These are phyloP conservation scores for Phytophthora sp. DNA, from an alignment of 352 stramenopile genomes.

Conservation along the genomic window DNA sequence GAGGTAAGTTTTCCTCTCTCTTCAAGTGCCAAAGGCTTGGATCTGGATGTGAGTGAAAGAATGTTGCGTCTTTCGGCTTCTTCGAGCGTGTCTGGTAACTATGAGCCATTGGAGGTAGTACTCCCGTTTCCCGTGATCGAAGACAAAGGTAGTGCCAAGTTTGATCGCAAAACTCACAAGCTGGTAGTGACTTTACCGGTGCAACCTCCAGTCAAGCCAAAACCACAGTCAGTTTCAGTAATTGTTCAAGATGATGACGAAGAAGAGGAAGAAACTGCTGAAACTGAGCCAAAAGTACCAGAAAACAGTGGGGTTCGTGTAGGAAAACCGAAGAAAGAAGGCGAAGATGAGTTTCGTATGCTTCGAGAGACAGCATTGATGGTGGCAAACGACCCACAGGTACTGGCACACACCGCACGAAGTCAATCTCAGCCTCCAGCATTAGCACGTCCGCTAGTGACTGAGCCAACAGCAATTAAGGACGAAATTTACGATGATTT, in stretches of 20 bases:
- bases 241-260: constrained; percentile 50
- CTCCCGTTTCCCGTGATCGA: constrained; percentile 85
- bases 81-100: constrained; percentile 30
- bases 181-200: constrained; percentile 86
- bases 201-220: constrained; percentile 48
- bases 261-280: constrained; percentile 33
- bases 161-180: constrained; percentile 80
- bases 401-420: constrained; percentile 17
- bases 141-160: constrained; percentile 77
- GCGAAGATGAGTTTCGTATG: constrained; percentile 61
- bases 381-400: constrained; percentile 66
- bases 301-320: neutral
- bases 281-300: neutral
- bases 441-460: constrained; percentile 1
- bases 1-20: constrained; percentile 67
- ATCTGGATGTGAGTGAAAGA: constrained; percentile 72
- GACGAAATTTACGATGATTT: constrained; percentile 48
- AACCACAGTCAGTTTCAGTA: constrained; percentile 35
- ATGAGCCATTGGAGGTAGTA: constrained; percentile 57
- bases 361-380: constrained; percentile 71
- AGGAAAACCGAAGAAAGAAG: constrained; percentile 19
- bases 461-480: constrained; percentile 25
- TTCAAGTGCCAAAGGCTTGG: constrained; percentile 58
- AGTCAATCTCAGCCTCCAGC: neutral
- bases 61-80: constrained; percentile 45